Base-by-base conservation (phyloP, 2,329 filamentous ascomycete genomes). In the Xylariaceae sp. region DNA sequence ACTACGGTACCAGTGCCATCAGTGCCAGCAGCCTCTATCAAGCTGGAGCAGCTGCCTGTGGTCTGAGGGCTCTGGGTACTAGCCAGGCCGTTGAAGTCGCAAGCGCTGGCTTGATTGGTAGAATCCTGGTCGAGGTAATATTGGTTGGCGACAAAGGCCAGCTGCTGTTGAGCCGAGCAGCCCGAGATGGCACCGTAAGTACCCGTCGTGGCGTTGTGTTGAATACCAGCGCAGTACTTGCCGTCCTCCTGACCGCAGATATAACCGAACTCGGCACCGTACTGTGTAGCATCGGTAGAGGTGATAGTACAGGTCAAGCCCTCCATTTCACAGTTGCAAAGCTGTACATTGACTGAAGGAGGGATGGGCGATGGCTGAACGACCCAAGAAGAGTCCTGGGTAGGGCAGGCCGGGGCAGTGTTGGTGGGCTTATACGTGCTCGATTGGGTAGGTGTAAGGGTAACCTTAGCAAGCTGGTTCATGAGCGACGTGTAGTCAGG, bases 241-340 rank as follows among this genome's bases (percentile, higher is more conserved):
- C 68, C 49, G 16, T 50, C 63, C 48, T 74, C 64, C 36, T 68
- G 60, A 45, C 81, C 84, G 69, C 88, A 93, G 67, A 92, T 79
- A 65, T 72, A 82, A 64, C 74, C 75, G 68, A 97, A 97, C 56
- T 93, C 77, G 14, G 76, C 70, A 40, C 77, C 79, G 59, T 81
- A 85, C 45, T 80, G 70, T 43, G 82, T 73, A 40, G 71, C 64
- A 53, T 76, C 70, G 20, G 68, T 67, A 37, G 74, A 67, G 37
- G 77, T 72, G 49, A 89, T 80, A 22, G 78, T 76, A 71, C 93
- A 98, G 48, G 73, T 71, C 46, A 95, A 72, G 36, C 81, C 82
- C 53, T 79, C 73, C 66, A 80, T 77, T 88, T 95, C 95, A 80
- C 93, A 98, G 47, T 75, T 67, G 77, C 93, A 98, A 37, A 95